A percentile compares a stretch with the other conserved stretches of the same genome.
phyloP scores from a whole-genome alignment of 176 grass and related monocot species.

The Cocos nucifera region DNA sequence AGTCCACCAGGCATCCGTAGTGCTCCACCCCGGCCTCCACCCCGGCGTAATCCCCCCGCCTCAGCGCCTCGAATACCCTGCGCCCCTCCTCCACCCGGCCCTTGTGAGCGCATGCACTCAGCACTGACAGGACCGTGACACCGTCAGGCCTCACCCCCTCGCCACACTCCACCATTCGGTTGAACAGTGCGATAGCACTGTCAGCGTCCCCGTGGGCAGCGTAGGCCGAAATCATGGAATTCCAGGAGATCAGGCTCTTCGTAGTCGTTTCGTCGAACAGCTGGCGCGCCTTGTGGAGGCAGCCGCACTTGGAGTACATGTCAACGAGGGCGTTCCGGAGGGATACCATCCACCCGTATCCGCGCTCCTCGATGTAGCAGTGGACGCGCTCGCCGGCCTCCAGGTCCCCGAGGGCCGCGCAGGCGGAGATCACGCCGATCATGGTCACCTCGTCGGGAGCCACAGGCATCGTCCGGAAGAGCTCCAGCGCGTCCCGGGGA shows the following conservation, averaged over 20 bases:
- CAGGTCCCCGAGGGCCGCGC: slow-evolving; percentile 49
- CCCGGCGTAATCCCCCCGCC: slow-evolving; percentile 23
- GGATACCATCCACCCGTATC: slow-evolving; percentile 49
- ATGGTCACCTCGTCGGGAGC: slow-evolving; percentile 55
- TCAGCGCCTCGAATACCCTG: slow-evolving; percentile 23
- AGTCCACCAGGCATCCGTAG: slow-evolving; percentile 57
- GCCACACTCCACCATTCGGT: slow-evolving; percentile 27
- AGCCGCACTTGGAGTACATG: slow-evolving; percentile 54
- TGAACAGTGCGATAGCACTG: slow-evolving; percentile 24
- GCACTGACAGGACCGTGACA: slow-evolving; percentile 29
- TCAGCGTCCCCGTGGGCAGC: slow-evolving; percentile 34
- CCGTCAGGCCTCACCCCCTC: slow-evolving; percentile 32
- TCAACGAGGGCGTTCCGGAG: slow-evolving; percentile 46
- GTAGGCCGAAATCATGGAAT: slow-evolving; percentile 40
- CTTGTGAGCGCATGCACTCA: slow-evolving; percentile 28
- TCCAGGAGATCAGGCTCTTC: slow-evolving; percentile 45
- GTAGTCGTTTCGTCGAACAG: slow-evolving; percentile 34
- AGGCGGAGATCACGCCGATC: slow-evolving; percentile 45
- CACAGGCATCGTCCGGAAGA: slow-evolving; percentile 39
- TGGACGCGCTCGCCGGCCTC: slow-evolving; percentile 27
- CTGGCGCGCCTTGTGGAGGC: slow-evolving; percentile 20
- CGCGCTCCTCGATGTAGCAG: slow-evolving; percentile 30
- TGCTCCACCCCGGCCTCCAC: slow-evolving; percentile 32
- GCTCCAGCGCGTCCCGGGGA: slow-evolving; percentile 31
- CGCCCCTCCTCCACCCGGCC: slow-evolving; percentile 43